Evolutionary conservation across 495 filamentous ascomycete species (phyloP).

Genomic region (Glarea lozoyensis): DNA sequence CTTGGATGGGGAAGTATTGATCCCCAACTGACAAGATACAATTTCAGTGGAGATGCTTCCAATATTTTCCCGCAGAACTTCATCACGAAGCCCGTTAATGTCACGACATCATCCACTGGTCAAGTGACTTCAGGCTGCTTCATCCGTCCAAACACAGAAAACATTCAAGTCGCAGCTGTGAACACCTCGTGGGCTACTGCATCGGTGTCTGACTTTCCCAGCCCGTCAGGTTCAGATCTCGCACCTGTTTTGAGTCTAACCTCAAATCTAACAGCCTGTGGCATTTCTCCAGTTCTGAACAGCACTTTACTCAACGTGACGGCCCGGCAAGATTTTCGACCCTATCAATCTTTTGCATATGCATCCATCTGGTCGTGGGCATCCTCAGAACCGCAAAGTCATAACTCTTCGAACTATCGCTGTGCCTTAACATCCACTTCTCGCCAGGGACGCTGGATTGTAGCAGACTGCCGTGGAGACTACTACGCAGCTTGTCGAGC

Average conservation of each 20-base stretch:
- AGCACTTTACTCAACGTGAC: slow-evolving; percentile 41
- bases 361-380: slow-evolving; percentile 52
- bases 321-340: slow-evolving; percentile 32
- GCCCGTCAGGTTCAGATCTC: slow-evolving; percentile 22
- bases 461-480: slow-evolving; percentile 40
- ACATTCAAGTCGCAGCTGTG: slow-evolving; percentile 31
- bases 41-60: slow-evolving; percentile 30
- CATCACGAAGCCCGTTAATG: slow-evolving; percentile 13
- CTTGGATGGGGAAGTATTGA: slow-evolving; percentile 47
- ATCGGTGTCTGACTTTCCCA: slow-evolving; percentile 23
- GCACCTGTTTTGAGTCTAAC: slow-evolving; percentile 23
- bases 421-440: slow-evolving; percentile 43
- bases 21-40: slow-evolving; percentile 44
- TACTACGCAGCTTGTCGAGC: slow-evolving; percentile 47
- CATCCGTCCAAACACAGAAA: slow-evolving; percentile 28
- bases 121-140: slow-evolving; percentile 42
- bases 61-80: slow-evolving; percentile 17
- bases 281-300: slow-evolving; percentile 50
- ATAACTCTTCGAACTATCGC: slow-evolving; percentile 28
- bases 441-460: slow-evolving; percentile 42
- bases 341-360: slow-evolving; percentile 43
- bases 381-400: slow-evolving; percentile 40
- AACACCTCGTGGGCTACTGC: slow-evolving; percentile 53
- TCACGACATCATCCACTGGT: slow-evolving; percentile 22
- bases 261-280: slow-evolving; percentile 43